Percentiles rank a stretch among this genome's conserved stretches.
Evolutionary conservation across 768 basidiomycete species (phyloP).

Genomic region (Leccinum pellstonianum): DNA sequence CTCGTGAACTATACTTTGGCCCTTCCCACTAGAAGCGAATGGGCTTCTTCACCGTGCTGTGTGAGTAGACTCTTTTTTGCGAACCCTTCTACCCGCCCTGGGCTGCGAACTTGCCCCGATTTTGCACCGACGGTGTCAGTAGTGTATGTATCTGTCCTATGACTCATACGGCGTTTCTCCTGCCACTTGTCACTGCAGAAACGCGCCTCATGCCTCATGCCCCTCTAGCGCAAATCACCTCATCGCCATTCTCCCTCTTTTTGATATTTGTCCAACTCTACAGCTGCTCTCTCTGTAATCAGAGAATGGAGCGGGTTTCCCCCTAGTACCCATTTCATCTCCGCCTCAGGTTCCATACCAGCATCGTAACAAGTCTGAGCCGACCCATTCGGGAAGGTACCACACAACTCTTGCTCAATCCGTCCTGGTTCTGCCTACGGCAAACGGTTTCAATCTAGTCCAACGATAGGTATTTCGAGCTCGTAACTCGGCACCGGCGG

Average conservation of each 20-base stretch:
- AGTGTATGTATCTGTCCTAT: conserved; percentile 3
- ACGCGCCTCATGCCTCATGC: conserved; percentile 21
- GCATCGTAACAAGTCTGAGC: neutral
- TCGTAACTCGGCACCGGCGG: conserved; percentile 21
- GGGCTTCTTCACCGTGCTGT: conserved; percentile 1
- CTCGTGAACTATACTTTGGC: conserved; percentile 1
- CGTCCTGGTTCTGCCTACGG: conserved; percentile 28
- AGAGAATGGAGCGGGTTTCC: conserved; percentile 20
- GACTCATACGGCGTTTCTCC: conserved; percentile 18
- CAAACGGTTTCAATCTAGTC: conserved; percentile 10
- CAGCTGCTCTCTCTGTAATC: conserved; percentile 7
- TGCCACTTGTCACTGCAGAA: conserved; percentile 1
- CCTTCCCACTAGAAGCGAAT: conserved; percentile 7
- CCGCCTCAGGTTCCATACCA: conserved; percentile 20
- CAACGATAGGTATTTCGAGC: conserved; percentile 2
- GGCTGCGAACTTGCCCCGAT: conserved; percentile 14
- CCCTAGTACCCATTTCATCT: conserved; percentile 29
- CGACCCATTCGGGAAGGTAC: conserved; percentile 22
- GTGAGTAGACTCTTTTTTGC: conserved; percentile 3
- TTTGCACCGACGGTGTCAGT: conserved; percentile 10
- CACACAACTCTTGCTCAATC: conserved; percentile 16
- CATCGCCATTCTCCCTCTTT: conserved; percentile 17
- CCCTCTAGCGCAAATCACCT: conserved; percentile 14
- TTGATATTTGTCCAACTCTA: conserved; percentile 14
- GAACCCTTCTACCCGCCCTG: conserved; percentile 9